Conservation (phyloP, 441 rosid genomes). For the Populus hybrid region DNA sequence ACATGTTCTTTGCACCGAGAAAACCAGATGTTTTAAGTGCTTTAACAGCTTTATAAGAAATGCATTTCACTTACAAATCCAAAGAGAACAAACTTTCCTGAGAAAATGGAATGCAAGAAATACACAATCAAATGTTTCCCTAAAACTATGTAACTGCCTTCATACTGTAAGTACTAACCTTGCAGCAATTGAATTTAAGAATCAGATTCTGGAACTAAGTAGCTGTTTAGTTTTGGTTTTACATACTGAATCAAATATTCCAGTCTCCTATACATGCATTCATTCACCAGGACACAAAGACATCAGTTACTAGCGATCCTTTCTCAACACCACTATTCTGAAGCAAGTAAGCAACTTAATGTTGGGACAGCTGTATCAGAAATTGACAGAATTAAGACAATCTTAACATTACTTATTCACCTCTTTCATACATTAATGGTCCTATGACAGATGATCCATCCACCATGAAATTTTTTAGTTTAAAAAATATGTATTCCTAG, state of each 20-base stretch:
- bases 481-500: neutral
- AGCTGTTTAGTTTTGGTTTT: neutral
- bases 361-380: neutral
- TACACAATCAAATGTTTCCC: neutral
- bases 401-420: neutral
- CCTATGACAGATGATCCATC: neutral
- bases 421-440: neutral
- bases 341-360: neutral
- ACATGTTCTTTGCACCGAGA: too few relatives aligned
- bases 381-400: neutral
- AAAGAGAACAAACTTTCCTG: neutral
- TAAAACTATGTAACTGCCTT: neutral
- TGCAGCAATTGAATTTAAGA: neutral
- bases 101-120: neutral
- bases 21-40: too few relatives aligned
- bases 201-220: neutral
- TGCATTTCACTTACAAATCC: neutral
- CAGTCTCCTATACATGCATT: neutral
- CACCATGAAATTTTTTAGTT: too few relatives aligned
- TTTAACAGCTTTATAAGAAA: too few relatives aligned
- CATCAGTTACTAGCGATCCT: neutral
- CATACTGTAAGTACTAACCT: neutral
- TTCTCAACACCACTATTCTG: neutral
- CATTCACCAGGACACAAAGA: neutral
- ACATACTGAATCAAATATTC: neutral